Evolutionary conservation across 805 yeast genomes (phyloP).

Genomic region (Candida argentea): DNA sequence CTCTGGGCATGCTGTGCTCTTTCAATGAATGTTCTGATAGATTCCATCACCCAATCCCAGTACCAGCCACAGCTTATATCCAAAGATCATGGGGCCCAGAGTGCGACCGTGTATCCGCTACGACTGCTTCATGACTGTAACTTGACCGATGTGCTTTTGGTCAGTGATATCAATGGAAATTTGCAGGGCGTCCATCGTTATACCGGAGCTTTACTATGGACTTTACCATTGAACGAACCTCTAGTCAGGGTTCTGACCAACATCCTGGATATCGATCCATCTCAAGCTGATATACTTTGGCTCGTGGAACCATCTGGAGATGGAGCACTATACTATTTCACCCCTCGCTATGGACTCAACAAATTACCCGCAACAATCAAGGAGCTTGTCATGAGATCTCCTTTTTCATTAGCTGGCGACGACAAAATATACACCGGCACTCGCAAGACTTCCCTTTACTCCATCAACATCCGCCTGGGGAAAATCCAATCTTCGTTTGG

Average conservation of each 20-base stretch:
- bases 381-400: slow-evolving; percentile 72
- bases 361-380: slow-evolving; percentile 73
- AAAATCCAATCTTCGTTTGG: slow-evolving; percentile 65
- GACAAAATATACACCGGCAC: slow-evolving; percentile 86
- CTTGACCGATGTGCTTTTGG: slow-evolving; percentile 50
- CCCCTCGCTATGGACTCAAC: slow-evolving; percentile 63
- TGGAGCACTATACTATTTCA: slow-evolving; percentile 76
- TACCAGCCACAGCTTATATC: slow-evolving; percentile 6
- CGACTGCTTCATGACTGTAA: slow-evolving; percentile 40
- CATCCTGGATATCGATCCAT: slow-evolving; percentile 8
- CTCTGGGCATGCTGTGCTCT: no score
- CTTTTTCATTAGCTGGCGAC: slow-evolving; percentile 65
- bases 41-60: no score
- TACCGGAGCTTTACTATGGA: slow-evolving; percentile 72
- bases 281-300: slow-evolving; percentile 48
- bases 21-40: no score
- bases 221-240: slow-evolving; percentile 55
- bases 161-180: slow-evolving; percentile 81
- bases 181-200: slow-evolving; percentile 70
- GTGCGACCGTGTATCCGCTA: no score
- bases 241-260: slow-evolving; percentile 38
- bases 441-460: slow-evolving; percentile 63
- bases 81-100: no score
- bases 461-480: slow-evolving; percentile 68
- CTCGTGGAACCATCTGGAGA: slow-evolving; percentile 85